Percentiles rank a stretch among this genome's conserved stretches.
These are phyloP conservation scores for Neonectria sp. DNA, from an alignment of 2,329 filamentous ascomycete species.

Conservation along the genomic window DNA sequence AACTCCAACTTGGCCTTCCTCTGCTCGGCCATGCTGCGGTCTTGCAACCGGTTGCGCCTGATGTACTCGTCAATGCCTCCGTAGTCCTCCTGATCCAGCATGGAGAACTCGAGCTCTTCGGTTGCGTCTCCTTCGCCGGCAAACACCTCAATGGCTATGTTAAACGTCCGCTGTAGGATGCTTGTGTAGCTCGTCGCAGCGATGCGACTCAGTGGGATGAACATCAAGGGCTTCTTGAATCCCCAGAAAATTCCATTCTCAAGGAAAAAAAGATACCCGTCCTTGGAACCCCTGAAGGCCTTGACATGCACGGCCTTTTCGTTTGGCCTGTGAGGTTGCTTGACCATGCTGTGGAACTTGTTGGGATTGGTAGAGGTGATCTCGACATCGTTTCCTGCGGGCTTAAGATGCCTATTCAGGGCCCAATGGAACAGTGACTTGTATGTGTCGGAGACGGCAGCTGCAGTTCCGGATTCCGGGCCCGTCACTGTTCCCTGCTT, in stretches of 20 bases:
- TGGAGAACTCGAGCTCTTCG: constrained; percentile 77
- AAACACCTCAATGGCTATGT: constrained; percentile 75
- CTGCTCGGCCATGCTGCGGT: constrained; percentile 78
- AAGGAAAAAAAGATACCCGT: constrained; percentile 78
- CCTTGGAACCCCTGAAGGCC: constrained; percentile 77
- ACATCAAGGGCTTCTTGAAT: constrained; percentile 79
- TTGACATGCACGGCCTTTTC: constrained; percentile 77
- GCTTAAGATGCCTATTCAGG: constrained; percentile 65
- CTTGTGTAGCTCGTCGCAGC: constrained; percentile 77
- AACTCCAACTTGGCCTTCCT: constrained; percentile 75
- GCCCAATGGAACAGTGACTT: constrained; percentile 74
- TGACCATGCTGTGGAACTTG: constrained; percentile 70
- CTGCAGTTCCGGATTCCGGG: constrained; percentile 63
- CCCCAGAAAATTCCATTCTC: constrained; percentile 78
- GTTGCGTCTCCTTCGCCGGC: constrained; percentile 62
- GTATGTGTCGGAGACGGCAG: constrained; percentile 72
- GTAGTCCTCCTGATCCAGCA: constrained; percentile 80
- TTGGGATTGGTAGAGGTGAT: constrained; percentile 68
- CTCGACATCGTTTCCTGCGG: constrained; percentile 62
- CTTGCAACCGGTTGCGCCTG: constrained; percentile 72
- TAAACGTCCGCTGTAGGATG: constrained; percentile 78
- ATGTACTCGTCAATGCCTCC: constrained; percentile 76
- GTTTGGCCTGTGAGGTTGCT: constrained; percentile 70
- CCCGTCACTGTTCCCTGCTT: constrained; percentile 73
- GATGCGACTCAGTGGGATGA: constrained; percentile 73